phyloP scores from a whole-genome alignment of 2,329 filamentous ascomycete genomes.

The Tolypocladium inflatum region DNA sequence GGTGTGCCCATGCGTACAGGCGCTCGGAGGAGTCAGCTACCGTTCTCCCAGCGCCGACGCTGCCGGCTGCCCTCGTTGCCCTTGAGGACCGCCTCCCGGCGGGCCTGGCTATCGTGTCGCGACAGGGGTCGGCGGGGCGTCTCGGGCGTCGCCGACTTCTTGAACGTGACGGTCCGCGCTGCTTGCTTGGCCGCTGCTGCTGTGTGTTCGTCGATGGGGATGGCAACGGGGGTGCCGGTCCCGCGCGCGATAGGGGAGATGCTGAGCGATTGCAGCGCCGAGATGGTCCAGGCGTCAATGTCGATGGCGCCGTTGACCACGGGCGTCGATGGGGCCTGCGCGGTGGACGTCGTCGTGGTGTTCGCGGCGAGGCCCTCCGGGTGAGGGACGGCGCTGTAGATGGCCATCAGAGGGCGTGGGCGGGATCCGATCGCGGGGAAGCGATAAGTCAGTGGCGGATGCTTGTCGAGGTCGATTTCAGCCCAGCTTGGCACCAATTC shows the following conservation, averaged over 20 bases:
- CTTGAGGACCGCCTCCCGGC: slow-evolving; percentile 69
- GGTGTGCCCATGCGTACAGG: too few relatives aligned
- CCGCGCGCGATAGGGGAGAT: slow-evolving; percentile 48
- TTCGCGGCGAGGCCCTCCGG: slow-evolving; percentile 21
- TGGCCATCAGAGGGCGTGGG: slow-evolving; percentile 30
- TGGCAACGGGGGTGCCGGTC: slow-evolving; percentile 56
- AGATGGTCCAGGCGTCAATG: slow-evolving; percentile 59
- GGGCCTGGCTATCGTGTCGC: slow-evolving; percentile 43
- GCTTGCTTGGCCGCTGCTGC: slow-evolving; percentile 1
- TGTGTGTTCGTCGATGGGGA: slow-evolving; percentile 58
- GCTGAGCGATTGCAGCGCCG: slow-evolving; percentile 44
- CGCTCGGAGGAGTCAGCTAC: slow-evolving; percentile 31
- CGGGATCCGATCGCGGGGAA: neutral
- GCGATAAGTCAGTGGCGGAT: neutral
- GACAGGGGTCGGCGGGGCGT: slow-evolving; percentile 36
- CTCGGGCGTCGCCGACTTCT: slow-evolving; percentile 12
- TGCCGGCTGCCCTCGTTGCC: slow-evolving; percentile 86
- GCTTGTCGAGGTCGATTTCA: neutral
- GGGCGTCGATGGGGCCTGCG: slow-evolving; percentile 13
- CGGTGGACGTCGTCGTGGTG: slow-evolving; percentile 8
- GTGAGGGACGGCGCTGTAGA: slow-evolving; percentile 43
- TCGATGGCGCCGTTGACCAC: slow-evolving; percentile 30
- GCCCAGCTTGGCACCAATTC: neutral
- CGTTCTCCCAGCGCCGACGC: slow-evolving; percentile 89
- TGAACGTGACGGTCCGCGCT: slow-evolving; percentile 11